Base-by-base conservation (phyloP, 2,329 filamentous ascomycete species). In the Talaromyces sp. region DNA sequence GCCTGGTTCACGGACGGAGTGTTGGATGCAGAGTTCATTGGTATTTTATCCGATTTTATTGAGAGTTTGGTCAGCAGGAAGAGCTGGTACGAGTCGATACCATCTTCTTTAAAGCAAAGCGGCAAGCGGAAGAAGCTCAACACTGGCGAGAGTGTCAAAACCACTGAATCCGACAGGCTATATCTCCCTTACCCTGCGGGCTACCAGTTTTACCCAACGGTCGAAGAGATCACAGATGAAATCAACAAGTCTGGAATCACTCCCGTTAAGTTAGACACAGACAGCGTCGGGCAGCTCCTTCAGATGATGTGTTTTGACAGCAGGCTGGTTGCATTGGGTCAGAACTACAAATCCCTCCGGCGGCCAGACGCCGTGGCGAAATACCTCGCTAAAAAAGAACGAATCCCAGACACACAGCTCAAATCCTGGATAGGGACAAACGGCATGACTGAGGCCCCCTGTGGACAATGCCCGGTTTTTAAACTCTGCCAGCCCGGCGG, bases 1-100 rank as follows among this genome's bases (percentile, higher is more conserved):
- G 90, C 92, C 8, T 99, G 94, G 91, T 97, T 95, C 75, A 93
- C 91, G 7, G 92, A 96, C 65, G 91, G 92, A 58, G 90, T 93
- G 66, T 84, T 98, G 12, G 95, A 99, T 76, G 88, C 90, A 66
- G 90, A 89, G 62, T 91, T 99, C 73, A 93, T 98, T 68, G 87
- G 90, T 61, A 86, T 87, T 50, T 81, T 97, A 56, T 86, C 90
- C 64, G 83, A 85, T 23, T 84, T 90, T 63, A 85, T 96, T 57
- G 90, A 91, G 68, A 85, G 89, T 66, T 88, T 87, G 64, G 86
- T 96, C 64, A 87, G 89, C 69, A 81, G 81, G 10, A 82, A 87
- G 69, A 94, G 89, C 70, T 92, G 90, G 77, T 88, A 88, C 69
- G 82, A 84, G 63, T 82, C 78, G 14, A 65, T 72, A 5, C 23